Evolutionary conservation across 176 grass and related monocot species (phyloP), one percentile per base, ranked within the genome.

Genomic region (Elymus sibiricus): DNA sequence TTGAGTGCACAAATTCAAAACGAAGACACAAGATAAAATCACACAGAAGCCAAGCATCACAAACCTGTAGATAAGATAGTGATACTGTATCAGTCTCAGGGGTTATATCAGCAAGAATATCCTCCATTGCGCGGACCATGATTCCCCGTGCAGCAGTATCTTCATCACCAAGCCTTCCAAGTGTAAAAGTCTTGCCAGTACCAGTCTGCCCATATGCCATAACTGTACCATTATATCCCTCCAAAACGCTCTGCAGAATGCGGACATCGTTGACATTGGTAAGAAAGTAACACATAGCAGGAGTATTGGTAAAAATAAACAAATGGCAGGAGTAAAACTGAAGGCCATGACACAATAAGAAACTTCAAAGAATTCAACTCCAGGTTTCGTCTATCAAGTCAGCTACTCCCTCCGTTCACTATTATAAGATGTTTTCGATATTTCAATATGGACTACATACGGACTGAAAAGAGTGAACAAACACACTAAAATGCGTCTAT

Each of bases 201-300:
- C 97, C 97, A 79, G 97, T 99, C 73, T 99, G 97, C 51, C 97
- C 97, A 90, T 99, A 99, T 82, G 97, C 97, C 97, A 99, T 99
- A 88, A 99, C 74, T 29, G 97, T 99, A 35, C 97, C 97, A 92
- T 99, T 99, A 75, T 99, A 99, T 39, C 97, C 97, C 76, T 97
- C 97, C 76, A 99, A 70, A 87, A 99, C 97, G 87, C 97, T 97
- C 97, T 99, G 77, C 12, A 87, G 90, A 91, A 71, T 22, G 49
- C 40, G 63, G 11, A 58, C 53, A 58, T 58, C 19, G 7, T 22
- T 58, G 53, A 58, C 64, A 31, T 24, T 60, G 44, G 6, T 68
- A 76, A 80, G 28, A 74, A 69, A 61, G 38, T 28, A 88, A 75
- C 12, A 70, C n/a, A 39, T 35, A 71, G 46, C 3, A 78, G 53